These are phyloP conservation scores for Mrakiaceae sp. DNA, from an alignment of 1,284 basidiomycete species.

Conservation along the genomic window DNA sequence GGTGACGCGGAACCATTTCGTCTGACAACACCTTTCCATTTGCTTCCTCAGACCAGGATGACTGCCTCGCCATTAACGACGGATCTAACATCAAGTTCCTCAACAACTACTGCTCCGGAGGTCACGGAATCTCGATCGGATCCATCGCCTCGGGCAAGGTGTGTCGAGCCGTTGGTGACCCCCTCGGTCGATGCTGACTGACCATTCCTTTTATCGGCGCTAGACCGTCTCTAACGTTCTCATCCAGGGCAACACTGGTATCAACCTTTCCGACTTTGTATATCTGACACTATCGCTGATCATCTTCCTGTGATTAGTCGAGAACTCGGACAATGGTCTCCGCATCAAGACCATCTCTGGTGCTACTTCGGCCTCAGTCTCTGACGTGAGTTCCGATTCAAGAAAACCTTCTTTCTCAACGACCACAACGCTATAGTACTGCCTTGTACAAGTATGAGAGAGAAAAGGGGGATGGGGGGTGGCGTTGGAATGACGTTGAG, in stretches of 20 bases:
- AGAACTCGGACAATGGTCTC: conserved; percentile 14
- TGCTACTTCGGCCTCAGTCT: conserved; percentile 20
- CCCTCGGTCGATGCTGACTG: neutral
- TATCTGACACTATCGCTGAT: too few relatives aligned
- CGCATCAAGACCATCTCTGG: conserved; percentile 19
- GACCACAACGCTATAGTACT: too few relatives aligned
- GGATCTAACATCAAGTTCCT: conserved; percentile 9
- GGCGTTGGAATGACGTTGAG: too few relatives aligned
- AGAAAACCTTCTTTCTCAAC: too few relatives aligned
- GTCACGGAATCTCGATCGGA: conserved; percentile 18
- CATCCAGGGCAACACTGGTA: conserved; percentile 22
- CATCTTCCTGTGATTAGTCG: too few relatives aligned
- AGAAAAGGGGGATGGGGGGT: too few relatives aligned
- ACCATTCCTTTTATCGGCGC: neutral
- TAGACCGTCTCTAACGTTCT: conserved; percentile 8
- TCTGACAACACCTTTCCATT: neutral
- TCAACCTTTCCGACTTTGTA: neutral
- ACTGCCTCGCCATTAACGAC: conserved; percentile 13
- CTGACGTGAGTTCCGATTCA: conserved; percentile 11
- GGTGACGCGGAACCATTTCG: too few relatives aligned
- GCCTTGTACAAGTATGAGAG: too few relatives aligned
- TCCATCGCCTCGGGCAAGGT: conserved; percentile 14
- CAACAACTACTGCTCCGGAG: conserved; percentile 16
- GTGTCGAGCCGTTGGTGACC: conserved; percentile 1
- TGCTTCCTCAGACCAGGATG: neutral